Base-by-base conservation (phyloP, 352 stramenopile genomes). In the Phytophthora cryptogea region DNA sequence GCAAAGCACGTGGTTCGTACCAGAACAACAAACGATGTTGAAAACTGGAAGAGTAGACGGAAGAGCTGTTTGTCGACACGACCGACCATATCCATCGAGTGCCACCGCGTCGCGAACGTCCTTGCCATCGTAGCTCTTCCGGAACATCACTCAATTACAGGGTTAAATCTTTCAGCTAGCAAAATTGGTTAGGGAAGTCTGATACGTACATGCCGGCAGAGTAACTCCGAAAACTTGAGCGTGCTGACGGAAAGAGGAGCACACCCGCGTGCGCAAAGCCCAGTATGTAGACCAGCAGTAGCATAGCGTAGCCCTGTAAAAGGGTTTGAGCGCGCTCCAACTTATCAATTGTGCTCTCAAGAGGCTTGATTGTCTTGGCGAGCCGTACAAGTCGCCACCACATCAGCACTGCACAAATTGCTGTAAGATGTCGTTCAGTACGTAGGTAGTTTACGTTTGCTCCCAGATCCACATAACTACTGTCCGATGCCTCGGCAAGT, bases 311-410 rank as follows among this genome's bases (percentile, higher is more conserved):
- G 20, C 72, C 68, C 28, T 70, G 42, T 51, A 87, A 44, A n/a
- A 86, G 42, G 14, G 37, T n/a, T 27, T 83, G 74, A 1, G 76
- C 70, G 1, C 67, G 62, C 44, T 79, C 66, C 11, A 86, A 62
- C 39, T 80, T 83, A 8, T 74, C 66, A 4, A 89, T 45, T 0
- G 66, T 72, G 8, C 43, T 55, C 30, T 85, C 68, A 6, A 90
- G 64, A 11, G 70, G 63, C 35, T 75, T 79, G 26, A 89, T 37
- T 23, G 64, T 70, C 30, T 75, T 71, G 27, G 68, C 73, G 3
- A 88, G 64, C 16, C 77, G 75, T 17, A 84, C 28, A 7, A 89
- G 50, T 1, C 78, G 75, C 72, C 69, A 86, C 78, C 81, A 87
- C 74, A 90, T 87, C 23, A 89, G 57, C 9, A 80, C 59, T 0